Evolutionary conservation across 176 grass and related monocot species (phyloP), one percentile per base, ranked within the genome.

Genomic region (Aegilops speltoides): DNA sequence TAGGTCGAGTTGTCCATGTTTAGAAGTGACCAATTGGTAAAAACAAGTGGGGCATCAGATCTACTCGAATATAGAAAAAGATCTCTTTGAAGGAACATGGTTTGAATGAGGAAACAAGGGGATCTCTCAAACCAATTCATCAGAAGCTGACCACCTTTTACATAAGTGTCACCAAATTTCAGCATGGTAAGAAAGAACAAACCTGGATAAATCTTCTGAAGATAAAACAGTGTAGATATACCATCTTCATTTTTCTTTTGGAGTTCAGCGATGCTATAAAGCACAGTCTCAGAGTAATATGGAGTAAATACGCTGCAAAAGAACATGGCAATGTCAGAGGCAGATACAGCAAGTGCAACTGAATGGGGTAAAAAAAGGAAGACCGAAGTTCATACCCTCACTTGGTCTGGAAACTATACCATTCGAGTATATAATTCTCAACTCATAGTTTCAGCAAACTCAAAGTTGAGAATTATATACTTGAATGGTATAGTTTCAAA

Each of bases 191-290:
- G 67, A 46, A 84, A 82, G 76, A 71, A 76, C 76, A 84, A 40
- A 98, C 95, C 95, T 90, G 95, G 95, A 88, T 90, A 98, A 80
- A 98, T 98, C 72, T 98, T 95, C 77, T 98, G 95, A 61, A 98
- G 95, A 89, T 98, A 98, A 83, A 98, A 98, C 24, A 98, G 76
- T 74, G 81, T 92, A 75, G 86, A 93, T 95, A 98, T 95, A 54
- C 93, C 95, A 92, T 98, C 93, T 87, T 98, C 95, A 43, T 98
- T 98, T 89, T 90, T 95, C 68, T 90, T 90, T 70, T 93, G 88
- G 17, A 98, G 95, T 89, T 98, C 95, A 76, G 77, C 68, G 17
- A 92, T 77, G 69, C 91, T 95, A 86, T 98, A 98, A 73, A 98
- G 93, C 73, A 98, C 95, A 68, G 41, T 89, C 87, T 98, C 95